Base-by-base conservation (phyloP, 352 stramenopile species). In the Phytopythium helicoides region DNA sequence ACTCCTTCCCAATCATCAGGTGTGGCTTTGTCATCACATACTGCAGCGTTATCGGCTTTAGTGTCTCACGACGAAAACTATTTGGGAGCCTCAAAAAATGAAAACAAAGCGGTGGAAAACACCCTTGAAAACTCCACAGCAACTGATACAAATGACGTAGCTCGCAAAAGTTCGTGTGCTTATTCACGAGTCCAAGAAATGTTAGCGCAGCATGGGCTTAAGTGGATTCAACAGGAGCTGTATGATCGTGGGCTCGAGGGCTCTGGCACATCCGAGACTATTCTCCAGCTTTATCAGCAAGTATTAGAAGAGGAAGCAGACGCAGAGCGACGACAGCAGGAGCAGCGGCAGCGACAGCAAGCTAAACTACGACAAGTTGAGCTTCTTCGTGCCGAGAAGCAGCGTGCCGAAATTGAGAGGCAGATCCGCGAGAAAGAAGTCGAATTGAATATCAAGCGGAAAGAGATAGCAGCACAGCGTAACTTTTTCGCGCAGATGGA, bases 141-240 rank as follows among this genome's bases (percentile, higher is more conserved):
- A n/a, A n/a, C n/a, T n/a, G n/a, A n/a, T 4, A 48, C 41, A 19
- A 34, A 33, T 49, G 18, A 14, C 19, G 4, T 19, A 31, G 6
- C 31, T 33, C 28, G 9, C 28, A 5, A 33, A 33, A 33, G 28
- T 33, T 33, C 28, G 28, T 9, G 9, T 33, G 5, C n/a, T 4
- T 9, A 44, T 16, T 25, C 41, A 21, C 67, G 56, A 7, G 73
- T 85, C 2, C 47, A 28, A 6, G 53, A 68, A 9, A 25, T 82
- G 5, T 45, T 87, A 12, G 42, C 25, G 9, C 58, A 56, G 12
- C 54, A 73, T 4, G 81, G 83, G 0, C 58, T 91, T 31, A 73
- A 86, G 42, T 89, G 81, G 67, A 80, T 93, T 41, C 83, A 90
- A 34, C 83, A 93, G 56, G 83, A 93, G 49, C 71, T 93, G 9